A percentile compares a stretch with the other conserved stretches of the same genome.
Conservation (phyloP, 2,329 filamentous ascomycete species). For the Lasiodiplodia theobromae region DNA sequence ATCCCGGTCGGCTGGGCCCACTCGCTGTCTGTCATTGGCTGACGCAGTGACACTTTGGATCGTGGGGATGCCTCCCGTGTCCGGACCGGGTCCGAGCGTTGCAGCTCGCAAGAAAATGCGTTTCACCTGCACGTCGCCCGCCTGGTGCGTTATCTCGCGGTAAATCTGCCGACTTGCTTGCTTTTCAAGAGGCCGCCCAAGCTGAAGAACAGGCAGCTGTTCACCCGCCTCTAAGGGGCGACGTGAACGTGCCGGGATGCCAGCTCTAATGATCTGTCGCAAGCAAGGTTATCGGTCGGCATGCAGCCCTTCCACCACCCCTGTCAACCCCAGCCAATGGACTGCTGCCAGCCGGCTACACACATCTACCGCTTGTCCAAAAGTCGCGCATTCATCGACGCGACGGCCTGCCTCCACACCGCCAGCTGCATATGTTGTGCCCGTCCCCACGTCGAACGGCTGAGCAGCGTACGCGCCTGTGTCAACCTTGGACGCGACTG, state of each 20-base stretch:
- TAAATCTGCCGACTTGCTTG: not conserved
- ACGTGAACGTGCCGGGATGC: not conserved
- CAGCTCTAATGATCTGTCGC: constrained; percentile 4
- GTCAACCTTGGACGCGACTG: not conserved
- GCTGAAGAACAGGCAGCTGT: constrained; percentile 16
- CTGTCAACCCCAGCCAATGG: constrained; percentile 14
- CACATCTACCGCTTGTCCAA: constrained; percentile 1
- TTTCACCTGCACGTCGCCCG: constrained; percentile 5
- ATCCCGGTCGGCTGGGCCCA: constrained; percentile 9
- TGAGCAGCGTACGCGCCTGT: not conserved
- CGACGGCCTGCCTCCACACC: not conserved
- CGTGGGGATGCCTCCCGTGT: constrained; percentile 17
- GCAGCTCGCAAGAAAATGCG: constrained; percentile 14
- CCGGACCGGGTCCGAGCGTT: not conserved
- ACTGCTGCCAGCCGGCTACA: constrained; percentile 3
- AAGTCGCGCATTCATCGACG: constrained; percentile 22
- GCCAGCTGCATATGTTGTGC: constrained; percentile 10
- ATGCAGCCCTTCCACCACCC: constrained; percentile 21
- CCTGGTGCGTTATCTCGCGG: not conserved
- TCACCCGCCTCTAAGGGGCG: not conserved
- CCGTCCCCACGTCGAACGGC: not conserved
- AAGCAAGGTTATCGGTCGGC: constrained; percentile 20
- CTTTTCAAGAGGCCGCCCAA: not conserved
- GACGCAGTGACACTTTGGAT: not conserved
- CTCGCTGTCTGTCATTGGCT: constrained; percentile 5